phyloP scores from a whole-genome alignment of 208 protist species.

The Crithidia fasciculata region DNA sequence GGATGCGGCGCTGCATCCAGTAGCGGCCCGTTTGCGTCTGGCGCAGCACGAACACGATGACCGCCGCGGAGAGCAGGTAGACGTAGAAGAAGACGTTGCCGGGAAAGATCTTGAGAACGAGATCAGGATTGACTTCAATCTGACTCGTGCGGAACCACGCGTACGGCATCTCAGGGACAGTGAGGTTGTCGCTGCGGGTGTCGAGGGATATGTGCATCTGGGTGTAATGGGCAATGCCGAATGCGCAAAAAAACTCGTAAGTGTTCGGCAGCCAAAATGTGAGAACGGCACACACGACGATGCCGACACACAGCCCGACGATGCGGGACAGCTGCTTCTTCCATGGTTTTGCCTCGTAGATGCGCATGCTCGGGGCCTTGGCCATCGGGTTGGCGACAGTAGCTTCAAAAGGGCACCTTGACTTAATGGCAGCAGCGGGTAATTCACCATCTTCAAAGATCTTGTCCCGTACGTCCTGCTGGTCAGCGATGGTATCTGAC shows the following conservation, averaged over 20 bases:
- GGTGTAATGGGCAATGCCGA: conserved; percentile 36
- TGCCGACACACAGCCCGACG: conserved; percentile 13
- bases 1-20: conserved; percentile 32
- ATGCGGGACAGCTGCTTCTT: conserved; percentile 16
- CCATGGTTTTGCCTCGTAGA: not conserved
- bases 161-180: conserved; percentile 49
- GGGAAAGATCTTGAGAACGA: conserved; percentile 64
- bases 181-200: conserved; percentile 3
- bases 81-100: conserved; percentile 69
- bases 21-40: conserved; percentile 19
- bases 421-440: too few relatives aligned
- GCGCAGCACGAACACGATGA: conserved; percentile 36
- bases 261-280: conserved; percentile 64
- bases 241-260: conserved; percentile 32
- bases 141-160: conserved; percentile 49
- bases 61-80: conserved; percentile 40
- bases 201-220: conserved; percentile 1
- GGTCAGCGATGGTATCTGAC: not conserved
- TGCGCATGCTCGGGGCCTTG: conserved; percentile 8
- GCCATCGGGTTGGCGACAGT: conserved; percentile 15
- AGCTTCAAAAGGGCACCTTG: not conserved
- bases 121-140: conserved; percentile 25
- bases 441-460: too few relatives aligned
- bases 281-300: conserved; percentile 33
- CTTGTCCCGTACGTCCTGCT: too few relatives aligned